Evolutionary conservation across 768 basidiomycete species (phyloP).

Genomic region (Baorangia bicolor): DNA sequence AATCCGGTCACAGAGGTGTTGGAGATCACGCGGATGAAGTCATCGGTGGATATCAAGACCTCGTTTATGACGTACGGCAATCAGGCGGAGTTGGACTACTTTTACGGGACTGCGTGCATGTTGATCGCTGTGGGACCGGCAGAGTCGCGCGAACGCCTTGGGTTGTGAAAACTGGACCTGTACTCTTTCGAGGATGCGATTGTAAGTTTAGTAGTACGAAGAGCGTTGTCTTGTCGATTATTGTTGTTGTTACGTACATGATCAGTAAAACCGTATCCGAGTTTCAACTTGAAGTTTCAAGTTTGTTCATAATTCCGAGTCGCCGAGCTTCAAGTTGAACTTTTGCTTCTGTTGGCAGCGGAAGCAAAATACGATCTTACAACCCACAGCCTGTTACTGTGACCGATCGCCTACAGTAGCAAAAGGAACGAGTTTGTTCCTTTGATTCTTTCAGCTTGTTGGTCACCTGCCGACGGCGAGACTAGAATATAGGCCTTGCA

Average conservation of each 20-base stretch:
- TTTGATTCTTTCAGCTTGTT: too few species aligned
- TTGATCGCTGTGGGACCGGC: slow-evolving; percentile 6
- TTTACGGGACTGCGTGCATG: slow-evolving; percentile 18
- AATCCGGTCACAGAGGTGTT: slow-evolving; percentile 6
- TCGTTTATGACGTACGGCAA: slow-evolving; percentile 3
- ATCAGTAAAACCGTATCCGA: too few species aligned
- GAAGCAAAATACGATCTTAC: too few species aligned
- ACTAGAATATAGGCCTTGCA: too few species aligned
- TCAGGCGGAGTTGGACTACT: background rate
- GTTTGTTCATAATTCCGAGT: too few species aligned
- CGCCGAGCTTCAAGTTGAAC: too few species aligned
- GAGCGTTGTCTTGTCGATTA: background rate
- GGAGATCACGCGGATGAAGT: slow-evolving; percentile 13
- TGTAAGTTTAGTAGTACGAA: background rate
- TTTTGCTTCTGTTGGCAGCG: too few species aligned
- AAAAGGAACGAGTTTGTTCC: too few species aligned
- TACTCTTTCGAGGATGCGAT: background rate
- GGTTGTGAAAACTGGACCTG: background rate
- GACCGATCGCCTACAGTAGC: too few species aligned
- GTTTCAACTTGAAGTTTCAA: too few species aligned
- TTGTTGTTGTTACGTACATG: background rate
- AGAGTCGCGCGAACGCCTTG: background rate
- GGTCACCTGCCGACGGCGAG: too few species aligned
- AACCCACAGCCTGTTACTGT: too few species aligned
- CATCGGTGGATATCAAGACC: background rate